Evolutionary conservation across 345 rosid species (phyloP).

Genomic region (Ailanthus altissimus): DNA sequence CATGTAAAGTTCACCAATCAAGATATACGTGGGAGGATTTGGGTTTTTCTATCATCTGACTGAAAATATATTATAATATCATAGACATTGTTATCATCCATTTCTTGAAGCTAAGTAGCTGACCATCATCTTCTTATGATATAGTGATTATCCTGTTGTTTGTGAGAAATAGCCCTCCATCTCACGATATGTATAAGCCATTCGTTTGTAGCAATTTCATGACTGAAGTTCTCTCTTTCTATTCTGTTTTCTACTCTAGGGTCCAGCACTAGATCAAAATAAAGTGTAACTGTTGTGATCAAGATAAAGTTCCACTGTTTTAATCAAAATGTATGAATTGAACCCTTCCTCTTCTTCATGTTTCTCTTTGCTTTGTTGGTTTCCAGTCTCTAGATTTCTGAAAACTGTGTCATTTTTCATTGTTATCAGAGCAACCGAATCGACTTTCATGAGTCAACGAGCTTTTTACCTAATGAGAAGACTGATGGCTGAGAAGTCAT

Average conservation of each 20-base stretch:
- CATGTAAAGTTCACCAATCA: background rate
- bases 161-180: background rate
- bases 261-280: background rate
- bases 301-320: background rate
- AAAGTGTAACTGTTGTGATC: background rate
- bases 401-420: background rate
- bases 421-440: slow-evolving; percentile 16
- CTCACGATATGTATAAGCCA: background rate
- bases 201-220: background rate
- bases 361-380: background rate
- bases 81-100: background rate
- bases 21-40: background rate
- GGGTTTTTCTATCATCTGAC: background rate
- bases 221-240: background rate
- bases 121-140: background rate
- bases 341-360: background rate
- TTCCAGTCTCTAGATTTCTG: background rate
- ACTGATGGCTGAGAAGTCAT: background rate
- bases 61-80: background rate
- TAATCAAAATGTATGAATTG: background rate
- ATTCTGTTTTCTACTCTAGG: background rate
- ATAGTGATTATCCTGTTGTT: background rate
- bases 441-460: slow-evolving; percentile 6
- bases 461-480: background rate
- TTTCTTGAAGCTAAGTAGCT: background rate